Conservation (phyloP, 1,284 basidiomycete species). For the Cutaneotrichosporon arboriforme region DNA sequence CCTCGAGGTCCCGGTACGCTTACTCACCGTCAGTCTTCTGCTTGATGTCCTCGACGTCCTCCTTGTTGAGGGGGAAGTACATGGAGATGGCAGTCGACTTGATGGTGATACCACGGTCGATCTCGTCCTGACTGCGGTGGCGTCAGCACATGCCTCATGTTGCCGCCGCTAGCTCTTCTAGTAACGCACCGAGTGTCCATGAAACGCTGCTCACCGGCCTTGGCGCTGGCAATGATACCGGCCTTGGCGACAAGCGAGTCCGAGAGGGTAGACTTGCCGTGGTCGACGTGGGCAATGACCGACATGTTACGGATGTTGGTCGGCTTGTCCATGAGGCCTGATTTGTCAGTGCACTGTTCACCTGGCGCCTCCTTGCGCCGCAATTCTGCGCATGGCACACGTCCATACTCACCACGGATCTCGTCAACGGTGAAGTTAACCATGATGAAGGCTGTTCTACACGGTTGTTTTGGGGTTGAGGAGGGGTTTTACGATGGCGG, state of each 20-base stretch:
- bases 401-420: constrained; percentile 63
- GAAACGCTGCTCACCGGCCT: constrained; percentile 96
- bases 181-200: constrained; percentile 69
- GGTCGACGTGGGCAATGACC: constrained; percentile 98
- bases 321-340: constrained; percentile 28
- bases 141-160: not conserved
- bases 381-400: not conserved
- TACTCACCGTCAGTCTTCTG: constrained; percentile 83
- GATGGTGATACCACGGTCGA: constrained; percentile 99
- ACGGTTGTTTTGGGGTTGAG: no score
- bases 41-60: constrained; percentile 75
- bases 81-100: constrained; percentile 99
- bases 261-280: constrained; percentile 99
- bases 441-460: no score
- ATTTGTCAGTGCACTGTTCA: not conserved
- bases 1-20: not conserved
- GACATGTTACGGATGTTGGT: constrained; percentile 78
- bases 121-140: constrained; percentile 77
- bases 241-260: constrained; percentile 99
- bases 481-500: no score
- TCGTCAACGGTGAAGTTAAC: constrained; percentile 56
- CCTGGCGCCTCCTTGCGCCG: no score
- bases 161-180: not conserved
- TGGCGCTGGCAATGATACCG: constrained; percentile 94
- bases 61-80: constrained; percentile 96